These are phyloP conservation scores for Silybum marianum DNA, from an alignment of 129 eudicot genomes.

Conservation along the genomic window DNA sequence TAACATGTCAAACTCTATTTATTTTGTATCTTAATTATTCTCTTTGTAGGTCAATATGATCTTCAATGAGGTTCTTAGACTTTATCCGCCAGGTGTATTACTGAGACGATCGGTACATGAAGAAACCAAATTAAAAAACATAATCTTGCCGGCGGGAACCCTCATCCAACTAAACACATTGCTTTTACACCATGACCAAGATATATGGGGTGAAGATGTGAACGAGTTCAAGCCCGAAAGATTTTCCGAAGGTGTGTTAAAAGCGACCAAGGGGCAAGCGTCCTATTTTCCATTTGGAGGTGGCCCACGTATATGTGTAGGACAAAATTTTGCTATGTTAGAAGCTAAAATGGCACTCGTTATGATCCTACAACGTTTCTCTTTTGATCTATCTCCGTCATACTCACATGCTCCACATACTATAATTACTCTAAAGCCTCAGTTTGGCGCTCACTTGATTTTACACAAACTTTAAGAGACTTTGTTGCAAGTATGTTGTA, in stretches of 20 bases:
- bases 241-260: constrained; percentile 37
- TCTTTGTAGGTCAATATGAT: too few species aligned
- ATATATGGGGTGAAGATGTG: constrained; percentile 44
- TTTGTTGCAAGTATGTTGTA: neutral
- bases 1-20: too few species aligned
- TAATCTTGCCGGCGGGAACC: neutral
- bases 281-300: neutral
- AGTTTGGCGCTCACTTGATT: neutral
- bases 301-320: neutral
- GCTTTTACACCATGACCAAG: constrained; percentile 35
- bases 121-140: too few species aligned
- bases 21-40: neutral
- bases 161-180: constrained; percentile 9
- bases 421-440: neutral
- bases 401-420: neutral
- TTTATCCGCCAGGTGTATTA: too few species aligned
- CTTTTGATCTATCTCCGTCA: neutral
- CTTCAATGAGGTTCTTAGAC: neutral
- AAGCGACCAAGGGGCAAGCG: neutral
- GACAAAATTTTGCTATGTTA: neutral
- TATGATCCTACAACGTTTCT: neutral
- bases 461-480: neutral
- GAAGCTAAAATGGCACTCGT: neutral
- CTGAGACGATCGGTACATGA: too few species aligned
- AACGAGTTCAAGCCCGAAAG: constrained; percentile 42